phyloP scores from a whole-genome alignment of 257 asterid species.

The Misopates orontium region DNA sequence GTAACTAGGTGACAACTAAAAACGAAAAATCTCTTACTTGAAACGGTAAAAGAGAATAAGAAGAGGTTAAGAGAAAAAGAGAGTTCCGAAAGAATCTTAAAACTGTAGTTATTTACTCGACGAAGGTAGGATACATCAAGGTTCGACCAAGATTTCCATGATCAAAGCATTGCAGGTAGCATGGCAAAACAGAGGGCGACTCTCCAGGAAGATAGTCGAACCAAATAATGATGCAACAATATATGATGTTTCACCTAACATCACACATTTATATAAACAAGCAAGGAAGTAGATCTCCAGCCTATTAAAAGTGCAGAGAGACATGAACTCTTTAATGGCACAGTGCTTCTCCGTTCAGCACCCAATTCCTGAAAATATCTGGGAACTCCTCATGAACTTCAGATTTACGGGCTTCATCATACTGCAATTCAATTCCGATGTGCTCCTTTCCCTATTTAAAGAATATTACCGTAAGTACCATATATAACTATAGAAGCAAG shows the following conservation, averaged over 20 bases:
- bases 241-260: no score
- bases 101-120: constrained; percentile 63
- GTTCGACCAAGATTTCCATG: not conserved
- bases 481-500: not conserved
- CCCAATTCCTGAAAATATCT: constrained; percentile 86
- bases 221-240: constrained; percentile 33
- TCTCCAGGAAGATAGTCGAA: constrained; percentile 20
- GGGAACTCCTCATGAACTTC: constrained; percentile 79
- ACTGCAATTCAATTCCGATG: constrained; percentile 44
- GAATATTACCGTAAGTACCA: not conserved
- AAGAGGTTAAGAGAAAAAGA: not conserved
- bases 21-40: constrained; percentile 15
- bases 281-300: not conserved
- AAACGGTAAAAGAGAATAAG: not conserved
- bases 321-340: constrained; percentile 51
- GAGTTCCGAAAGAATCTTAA: constrained; percentile 15
- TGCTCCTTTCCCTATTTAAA: constrained; percentile 57
- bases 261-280: no score
- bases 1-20: constrained; percentile 28
- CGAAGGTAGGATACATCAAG: constrained; percentile 36
- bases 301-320: not conserved
- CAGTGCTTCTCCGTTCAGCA: constrained; percentile 69
- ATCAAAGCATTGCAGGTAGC: constrained; percentile 10
- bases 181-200: constrained; percentile 17
- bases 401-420: constrained; percentile 40